Evolutionary conservation across 306 rosid genomes (phyloP), one percentile per base, ranked within the genome.

Genomic region (Cucumis sativus): DNA sequence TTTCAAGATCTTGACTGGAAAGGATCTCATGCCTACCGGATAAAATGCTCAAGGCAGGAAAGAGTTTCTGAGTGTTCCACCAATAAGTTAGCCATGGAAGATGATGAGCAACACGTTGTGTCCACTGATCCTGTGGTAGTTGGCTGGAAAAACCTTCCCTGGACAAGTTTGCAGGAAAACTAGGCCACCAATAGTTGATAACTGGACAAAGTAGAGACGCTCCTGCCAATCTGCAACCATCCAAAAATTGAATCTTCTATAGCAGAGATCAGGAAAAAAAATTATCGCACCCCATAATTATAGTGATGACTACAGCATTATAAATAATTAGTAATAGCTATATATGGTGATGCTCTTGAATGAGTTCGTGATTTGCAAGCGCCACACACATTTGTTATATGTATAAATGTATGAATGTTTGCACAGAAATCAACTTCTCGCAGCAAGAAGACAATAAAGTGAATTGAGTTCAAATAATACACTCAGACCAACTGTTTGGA

Each of bases 41-140:
- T 18, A 77, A 2, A 67, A 79, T 65, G 69, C 84, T 80, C 21
- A 57, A 61, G 54, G 58, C 4, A 3, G 96, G 96, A 84, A 94
- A 90, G 92, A 91, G 88, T 79, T 81, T 87, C 79, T 94, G 95
- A 59, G 97, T 90, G 84, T 89, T 90, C 98, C 98, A 92, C 94
- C 96, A 90, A 81, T 92, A 87, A 33, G 93, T 89, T 62, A 94
- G 92, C 96, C 93, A 89, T 10, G 98, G 97, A 3, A 54, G 33
- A 78, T 90, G 80, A 88, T 90, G 96, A 57, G 86, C 82, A 69
- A 94, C 90, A 45, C 95, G 86, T 45, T 83, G n/a, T 11, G 88
- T 80, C 97, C 96, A 94, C 49, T 82, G 96, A 80, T 94, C 98
- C 69, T 54, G 85, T 47, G 23, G 76, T 33, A 65, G 78, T 37